These are phyloP conservation scores for Heimioporus retisporus DNA, from an alignment of 1,284 basidiomycete species.

Conservation along the genomic window DNA sequence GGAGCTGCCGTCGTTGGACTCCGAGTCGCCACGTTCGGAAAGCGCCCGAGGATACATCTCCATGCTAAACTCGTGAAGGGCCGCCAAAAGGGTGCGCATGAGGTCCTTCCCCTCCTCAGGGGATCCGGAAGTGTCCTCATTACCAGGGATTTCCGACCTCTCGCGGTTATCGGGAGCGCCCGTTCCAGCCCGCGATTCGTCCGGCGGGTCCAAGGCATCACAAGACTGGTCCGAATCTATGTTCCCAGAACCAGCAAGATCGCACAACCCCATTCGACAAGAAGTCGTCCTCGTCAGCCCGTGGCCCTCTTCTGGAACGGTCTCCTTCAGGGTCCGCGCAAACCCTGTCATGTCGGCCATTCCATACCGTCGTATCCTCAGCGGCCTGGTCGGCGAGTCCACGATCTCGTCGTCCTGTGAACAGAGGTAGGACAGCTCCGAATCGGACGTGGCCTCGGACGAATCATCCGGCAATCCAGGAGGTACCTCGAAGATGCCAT, in stretches of 20 bases:
- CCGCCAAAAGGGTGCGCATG: constrained; percentile 29
- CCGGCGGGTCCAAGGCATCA: neutral
- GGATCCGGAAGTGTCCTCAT: neutral
- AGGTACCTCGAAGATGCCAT: neutral
- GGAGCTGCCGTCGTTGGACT: neutral
- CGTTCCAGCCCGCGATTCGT: neutral
- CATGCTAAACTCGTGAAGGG: constrained; percentile 22
- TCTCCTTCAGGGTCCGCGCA: constrained; percentile 9
- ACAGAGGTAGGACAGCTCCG: neutral
- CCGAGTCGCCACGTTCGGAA: constrained; percentile 19
- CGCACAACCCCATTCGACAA: neutral
- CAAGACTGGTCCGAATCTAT: neutral
- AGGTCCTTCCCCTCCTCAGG: constrained; percentile 14
- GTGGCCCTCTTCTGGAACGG: neutral
- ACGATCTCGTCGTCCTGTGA: constrained; percentile 9
- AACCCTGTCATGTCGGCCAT: constrained; percentile 21
- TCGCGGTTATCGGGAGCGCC: neutral
- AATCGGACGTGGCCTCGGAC: neutral
- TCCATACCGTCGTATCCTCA: constrained; percentile 22
- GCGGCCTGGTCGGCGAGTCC: neutral
- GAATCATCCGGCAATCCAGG: neutral
- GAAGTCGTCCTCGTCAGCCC: constrained; percentile 5
- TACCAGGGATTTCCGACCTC: too few relatives aligned
- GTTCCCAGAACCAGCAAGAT: neutral
- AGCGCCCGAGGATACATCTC: constrained; percentile 20